Evolutionary conservation across 306 rosid genomes (phyloP).

Genomic region (Rosa persica): DNA sequence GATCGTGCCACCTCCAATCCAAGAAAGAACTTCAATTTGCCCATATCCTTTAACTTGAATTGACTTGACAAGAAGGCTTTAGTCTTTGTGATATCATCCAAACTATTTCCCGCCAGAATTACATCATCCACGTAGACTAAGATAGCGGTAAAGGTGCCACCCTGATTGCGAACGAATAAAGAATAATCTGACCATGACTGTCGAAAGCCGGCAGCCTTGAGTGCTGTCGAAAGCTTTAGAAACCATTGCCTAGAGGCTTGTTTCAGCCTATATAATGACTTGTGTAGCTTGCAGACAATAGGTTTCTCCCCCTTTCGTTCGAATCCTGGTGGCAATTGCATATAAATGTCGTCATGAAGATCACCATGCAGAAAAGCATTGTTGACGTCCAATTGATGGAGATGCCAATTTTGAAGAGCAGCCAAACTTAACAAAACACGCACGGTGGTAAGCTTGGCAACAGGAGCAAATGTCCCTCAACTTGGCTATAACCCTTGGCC

Average conservation of each 20-base stretch:
- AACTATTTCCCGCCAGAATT: not conserved
- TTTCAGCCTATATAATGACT: not conserved
- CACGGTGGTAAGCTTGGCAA: no score
- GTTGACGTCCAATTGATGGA: no score
- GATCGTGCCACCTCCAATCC: no score
- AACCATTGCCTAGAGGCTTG: no score
- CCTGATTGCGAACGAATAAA: not conserved
- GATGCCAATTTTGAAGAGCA: no score
- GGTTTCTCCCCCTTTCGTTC: not conserved
- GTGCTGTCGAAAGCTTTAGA: not conserved
- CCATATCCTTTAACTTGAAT: slow-evolving; percentile 14
- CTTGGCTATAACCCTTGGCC: not conserved
- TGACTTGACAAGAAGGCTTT: not conserved
- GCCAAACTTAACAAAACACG: no score
- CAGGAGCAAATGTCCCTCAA: not conserved
- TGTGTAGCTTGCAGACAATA: not conserved
- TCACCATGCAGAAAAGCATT: no score
- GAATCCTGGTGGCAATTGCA: no score
- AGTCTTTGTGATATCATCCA: not conserved
- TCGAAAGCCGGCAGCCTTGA: not conserved
- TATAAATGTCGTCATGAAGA: no score
- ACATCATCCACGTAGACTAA: slow-evolving; percentile 19
- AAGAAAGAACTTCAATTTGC: not conserved
- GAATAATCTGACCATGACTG: slow-evolving; percentile 2
- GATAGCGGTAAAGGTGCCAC: not conserved